Base-by-base conservation (phyloP, 176 grass and related monocot species). In the Pontederia crassipes region DNA sequence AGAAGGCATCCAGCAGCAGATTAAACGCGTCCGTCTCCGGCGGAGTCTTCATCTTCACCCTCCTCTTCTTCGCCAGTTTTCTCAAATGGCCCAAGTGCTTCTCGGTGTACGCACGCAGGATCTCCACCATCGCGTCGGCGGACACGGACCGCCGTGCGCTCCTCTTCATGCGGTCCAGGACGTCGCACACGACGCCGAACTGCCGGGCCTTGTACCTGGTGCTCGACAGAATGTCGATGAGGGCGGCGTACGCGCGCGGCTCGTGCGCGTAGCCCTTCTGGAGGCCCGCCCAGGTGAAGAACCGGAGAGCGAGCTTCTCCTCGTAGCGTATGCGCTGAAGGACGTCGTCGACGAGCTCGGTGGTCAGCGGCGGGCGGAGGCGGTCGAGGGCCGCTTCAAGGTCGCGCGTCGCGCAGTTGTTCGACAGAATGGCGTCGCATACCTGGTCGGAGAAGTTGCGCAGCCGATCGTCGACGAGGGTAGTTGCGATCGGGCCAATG, bases 111-210 rank as follows among this genome's bases (percentile, higher is more conserved):
- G 62, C n/a, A 29, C 71, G 71, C 54, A 91, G 69, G 72, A 92
- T 91, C n/a, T 49, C 45, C 0, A 97, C 53, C 14, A 91, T 45
- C 12, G 62, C 84, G 24, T 88, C 76, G 11, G 85, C 58, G 3
- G 93, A 81, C 55, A 97, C 66, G 0, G 62, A 73, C 55, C 70
- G 82, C 11, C 76, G 71, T 49, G 56, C 20, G 28, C 55, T 75
- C 72, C 93, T 79, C 73, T 97, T 97, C 87, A 97, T 88, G 73
- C 85, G 54, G 70, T 97, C 93, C 59, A 97, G 75, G 54, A 97
- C 75, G 26, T 83, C 74, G 66, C 93, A 97, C 58, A 97, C 78
- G 56, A 91, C 59, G 35, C 84, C 87, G 52, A 97, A 97, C 28
- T 85, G 83, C 48, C 71, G 76, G 56, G 71, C 52, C 80, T 85